These are phyloP conservation scores for Dentipellis sp. DNA, from an alignment of 768 basidiomycete genomes.

Conservation along the genomic window DNA sequence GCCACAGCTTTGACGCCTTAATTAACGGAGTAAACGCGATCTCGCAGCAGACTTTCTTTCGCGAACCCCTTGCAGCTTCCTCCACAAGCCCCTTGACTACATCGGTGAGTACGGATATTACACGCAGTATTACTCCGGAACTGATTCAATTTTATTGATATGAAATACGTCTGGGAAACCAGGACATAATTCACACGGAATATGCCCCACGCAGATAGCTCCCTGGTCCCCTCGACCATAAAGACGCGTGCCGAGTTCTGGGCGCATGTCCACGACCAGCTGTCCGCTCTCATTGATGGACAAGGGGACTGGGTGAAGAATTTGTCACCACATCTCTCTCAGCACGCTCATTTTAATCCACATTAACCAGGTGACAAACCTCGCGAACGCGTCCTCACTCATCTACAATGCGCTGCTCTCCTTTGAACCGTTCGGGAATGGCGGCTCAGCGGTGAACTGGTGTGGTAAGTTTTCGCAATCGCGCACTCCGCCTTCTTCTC, in stretches of 20 bases:
- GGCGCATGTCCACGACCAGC: slow-evolving; percentile 59
- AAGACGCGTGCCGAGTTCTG: slow-evolving; percentile 74
- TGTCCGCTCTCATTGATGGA: slow-evolving; percentile 51
- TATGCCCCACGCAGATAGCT: slow-evolving; percentile 84
- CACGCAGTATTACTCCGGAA: too few species aligned
- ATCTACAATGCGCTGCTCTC: slow-evolving; percentile 71
- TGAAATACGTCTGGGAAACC: too few species aligned
- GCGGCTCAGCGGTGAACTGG: slow-evolving; percentile 78
- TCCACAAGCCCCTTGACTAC: too few species aligned
- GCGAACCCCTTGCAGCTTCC: not conserved
- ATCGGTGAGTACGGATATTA: too few species aligned
- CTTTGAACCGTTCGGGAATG: slow-evolving; percentile 59
- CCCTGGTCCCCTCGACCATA: slow-evolving; percentile 61
- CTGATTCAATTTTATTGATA: too few species aligned
- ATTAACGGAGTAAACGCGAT: not conserved
- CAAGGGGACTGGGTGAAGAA: slow-evolving; percentile 66
- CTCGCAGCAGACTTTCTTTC: not conserved
- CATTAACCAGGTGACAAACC: slow-evolving; percentile 61
- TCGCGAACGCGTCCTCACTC: slow-evolving; percentile 75
- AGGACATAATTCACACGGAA: slow-evolving; percentile 1
- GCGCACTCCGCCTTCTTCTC: too few species aligned
- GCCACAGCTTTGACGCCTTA: too few species aligned
- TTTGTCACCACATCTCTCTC: slow-evolving; percentile 3
- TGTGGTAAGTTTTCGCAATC: slow-evolving; percentile 51
- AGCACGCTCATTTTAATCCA: not conserved